These are phyloP conservation scores for Boletus fagicola DNA, from an alignment of 768 basidiomycete species.

Conservation along the genomic window DNA sequence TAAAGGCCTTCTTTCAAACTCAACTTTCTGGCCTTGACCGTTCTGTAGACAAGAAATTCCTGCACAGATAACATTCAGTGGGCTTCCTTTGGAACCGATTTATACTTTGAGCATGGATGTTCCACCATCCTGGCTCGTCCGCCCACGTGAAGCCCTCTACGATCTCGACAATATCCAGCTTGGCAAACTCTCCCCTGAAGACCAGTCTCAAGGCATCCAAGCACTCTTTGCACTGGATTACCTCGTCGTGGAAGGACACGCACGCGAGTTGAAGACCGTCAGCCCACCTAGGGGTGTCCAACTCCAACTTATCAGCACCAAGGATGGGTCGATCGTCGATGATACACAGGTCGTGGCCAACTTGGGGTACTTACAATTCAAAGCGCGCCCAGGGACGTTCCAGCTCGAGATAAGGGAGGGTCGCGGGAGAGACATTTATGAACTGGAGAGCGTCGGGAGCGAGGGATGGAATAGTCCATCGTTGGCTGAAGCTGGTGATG, in stretches of 20 bases:
- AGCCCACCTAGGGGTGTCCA: constrained; percentile 88
- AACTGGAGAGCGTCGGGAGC: constrained; percentile 82
- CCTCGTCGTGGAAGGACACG: constrained; percentile 92
- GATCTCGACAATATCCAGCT: constrained; percentile 97
- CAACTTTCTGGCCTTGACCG: not conserved
- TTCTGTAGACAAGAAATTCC: constrained; percentile 54
- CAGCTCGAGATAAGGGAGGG: constrained; percentile 80
- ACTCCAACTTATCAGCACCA: constrained; percentile 64
- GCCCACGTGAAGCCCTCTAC: constrained; percentile 82
- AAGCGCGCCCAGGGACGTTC: constrained; percentile 87
- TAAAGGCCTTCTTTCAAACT: constrained; percentile 27
- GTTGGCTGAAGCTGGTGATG: constrained; percentile 65
- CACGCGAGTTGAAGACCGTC: constrained; percentile 64
- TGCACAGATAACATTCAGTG: constrained; percentile 60
- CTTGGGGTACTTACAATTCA: constrained; percentile 95
- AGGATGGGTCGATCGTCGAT: constrained; percentile 49
- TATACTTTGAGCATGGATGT: constrained; percentile 95
- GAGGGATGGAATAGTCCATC: constrained; percentile 83
- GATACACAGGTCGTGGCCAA: constrained; percentile 95
- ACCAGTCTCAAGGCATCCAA: constrained; percentile 54
- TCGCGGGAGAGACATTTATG: constrained; percentile 74
- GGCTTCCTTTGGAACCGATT: constrained; percentile 81
- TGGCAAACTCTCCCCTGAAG: constrained; percentile 55
- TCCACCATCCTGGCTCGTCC: constrained; percentile 88
- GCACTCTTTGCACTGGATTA: constrained; percentile 88